phyloP scores from a whole-genome alignment of 108 stramenopile species.

The Pseudonitzschia pungens region DNA sequence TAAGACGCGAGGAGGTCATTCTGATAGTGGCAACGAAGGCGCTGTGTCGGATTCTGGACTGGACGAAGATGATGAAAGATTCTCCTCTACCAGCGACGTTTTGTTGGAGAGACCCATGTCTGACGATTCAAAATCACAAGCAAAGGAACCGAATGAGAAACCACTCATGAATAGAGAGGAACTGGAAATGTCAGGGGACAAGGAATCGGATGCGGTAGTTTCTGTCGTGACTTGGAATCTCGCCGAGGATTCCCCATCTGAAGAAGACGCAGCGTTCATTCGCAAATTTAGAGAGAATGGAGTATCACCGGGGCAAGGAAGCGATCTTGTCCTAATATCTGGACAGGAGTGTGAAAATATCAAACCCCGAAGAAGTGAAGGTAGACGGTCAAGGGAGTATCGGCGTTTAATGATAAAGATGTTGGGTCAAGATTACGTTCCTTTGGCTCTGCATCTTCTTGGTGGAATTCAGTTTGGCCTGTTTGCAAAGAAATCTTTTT shows the following conservation, averaged over 20 bases:
- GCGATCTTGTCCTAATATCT: slow-evolving; percentile 80
- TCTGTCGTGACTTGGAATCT: slow-evolving; percentile 90
- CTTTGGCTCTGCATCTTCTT: slow-evolving; percentile 78
- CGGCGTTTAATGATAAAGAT: slow-evolving; percentile 76
- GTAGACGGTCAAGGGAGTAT: slow-evolving; percentile 73
- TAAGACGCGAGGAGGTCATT: slow-evolving; percentile 21
- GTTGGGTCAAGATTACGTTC: slow-evolving; percentile 76
- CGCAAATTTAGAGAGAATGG: slow-evolving; percentile 54
- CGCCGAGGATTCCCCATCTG: slow-evolving; percentile 73
- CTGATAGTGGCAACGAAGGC: neutral
- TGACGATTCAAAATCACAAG: neutral
- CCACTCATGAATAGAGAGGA: slow-evolving; percentile 3
- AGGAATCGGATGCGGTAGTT: slow-evolving; percentile 56
- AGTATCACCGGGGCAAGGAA: slow-evolving; percentile 34
- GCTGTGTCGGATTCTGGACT: neutral
- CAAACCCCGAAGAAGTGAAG: slow-evolving; percentile 86
- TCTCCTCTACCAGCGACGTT: neutral
- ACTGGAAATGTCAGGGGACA: slow-evolving; percentile 36
- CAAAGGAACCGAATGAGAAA: neutral
- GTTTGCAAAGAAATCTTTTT: slow-evolving; percentile 68
- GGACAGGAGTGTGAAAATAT: slow-evolving; percentile 90
- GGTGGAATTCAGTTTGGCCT: slow-evolving; percentile 89
- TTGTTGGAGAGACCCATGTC: neutral
- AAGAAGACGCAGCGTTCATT: slow-evolving; percentile 79
- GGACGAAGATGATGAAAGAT: neutral